Evolutionary conservation across 805 yeast species (phyloP), one percentile per base, ranked within the genome.

Genomic region (Hyphopichia homilentoma): DNA sequence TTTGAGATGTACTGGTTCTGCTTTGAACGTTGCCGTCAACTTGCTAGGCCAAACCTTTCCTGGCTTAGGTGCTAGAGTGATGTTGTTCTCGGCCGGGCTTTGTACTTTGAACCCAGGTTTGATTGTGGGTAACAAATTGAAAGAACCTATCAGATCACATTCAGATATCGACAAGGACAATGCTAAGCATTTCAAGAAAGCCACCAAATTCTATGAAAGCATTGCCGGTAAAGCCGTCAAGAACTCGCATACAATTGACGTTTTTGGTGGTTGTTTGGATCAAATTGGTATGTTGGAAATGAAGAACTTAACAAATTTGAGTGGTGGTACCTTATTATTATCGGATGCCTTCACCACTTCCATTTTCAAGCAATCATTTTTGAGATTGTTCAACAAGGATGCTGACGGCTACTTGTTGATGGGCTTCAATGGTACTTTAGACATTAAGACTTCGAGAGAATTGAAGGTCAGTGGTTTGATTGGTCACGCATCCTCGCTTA

Each of bases 141-240:
- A 85, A 56, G 98, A 93, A 61, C 96, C 98, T 30, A 84, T 93
- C 48, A 79, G 99, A 69, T 93, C 98, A 6, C 99, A 93, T 63
- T 86, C 84, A 52, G 98, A 93, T 57, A 85, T 93, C 45, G 97
- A 93, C 58, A 81, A 88, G 45, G 97, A 90, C 49, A 60, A 52
- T 35, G 95, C 96, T 35, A 81, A 81, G 52, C 95, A 88, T 57
- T 85, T 79, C 65, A 82, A 84, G 52, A 85, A 84, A 57, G 94
- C 96, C 7, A 75, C 73, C 47, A 81, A 85, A 57, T 88, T 78
- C 52, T 89, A 88, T 59, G 89, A 84, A 41, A 65, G 70, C 23
- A 57, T 89, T 29, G 83, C 94, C 23, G 72, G 76, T 27, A 81
- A 80, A 44, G 59, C 58, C 2, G 85, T 85, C 22, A 75, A 90